Conservation (phyloP, 805 yeast genomes). For the Candida loeiensis region DNA sequence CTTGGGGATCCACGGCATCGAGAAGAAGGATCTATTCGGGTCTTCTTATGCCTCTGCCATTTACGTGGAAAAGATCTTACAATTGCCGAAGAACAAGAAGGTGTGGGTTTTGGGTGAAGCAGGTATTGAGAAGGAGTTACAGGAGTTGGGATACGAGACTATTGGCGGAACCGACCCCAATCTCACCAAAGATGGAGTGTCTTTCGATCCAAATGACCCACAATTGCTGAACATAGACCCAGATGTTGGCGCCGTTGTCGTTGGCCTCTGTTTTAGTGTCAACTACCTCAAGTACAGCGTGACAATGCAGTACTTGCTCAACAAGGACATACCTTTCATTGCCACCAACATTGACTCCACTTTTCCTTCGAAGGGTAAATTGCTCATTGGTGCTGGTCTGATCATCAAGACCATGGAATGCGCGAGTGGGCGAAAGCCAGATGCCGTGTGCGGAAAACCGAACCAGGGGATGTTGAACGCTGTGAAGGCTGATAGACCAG, state of each 20-base stretch:
- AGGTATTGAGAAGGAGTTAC: conserved; percentile 80
- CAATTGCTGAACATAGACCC: conserved; percentile 61
- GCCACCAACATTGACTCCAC: conserved; percentile 97
- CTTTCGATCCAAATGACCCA: conserved; percentile 54
- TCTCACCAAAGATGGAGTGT: conserved; percentile 41
- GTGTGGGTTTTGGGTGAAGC: conserved; percentile 87
- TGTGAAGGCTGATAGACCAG: conserved; percentile 60
- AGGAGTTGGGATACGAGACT: conserved; percentile 66
- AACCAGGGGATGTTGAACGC: conserved; percentile 86
- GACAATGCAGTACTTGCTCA: conserved; percentile 74
- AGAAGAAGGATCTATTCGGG: conserved; percentile 76
- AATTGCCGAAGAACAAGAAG: conserved; percentile 71
- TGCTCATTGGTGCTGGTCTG: conserved; percentile 95
- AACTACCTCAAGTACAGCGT: conserved; percentile 80
- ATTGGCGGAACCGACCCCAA: conserved; percentile 81
- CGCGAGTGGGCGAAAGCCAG: conserved; percentile 79
- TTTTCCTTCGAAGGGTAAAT: conserved; percentile 80
- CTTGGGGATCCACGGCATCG: conserved; percentile 46
- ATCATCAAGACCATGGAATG: conserved; percentile 72
- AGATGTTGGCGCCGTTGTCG: conserved; percentile 80
- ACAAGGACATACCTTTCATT: conserved; percentile 65
- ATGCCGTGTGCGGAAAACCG: conserved; percentile 87
- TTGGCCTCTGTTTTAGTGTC: conserved; percentile 74
- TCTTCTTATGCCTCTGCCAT: conserved; percentile 90
- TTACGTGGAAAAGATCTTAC: conserved; percentile 70